Evolutionary conservation across 2,329 filamentous ascomycete genomes (phyloP), one percentile per base, ranked within the genome.

Genomic region (Onygena corvina): DNA sequence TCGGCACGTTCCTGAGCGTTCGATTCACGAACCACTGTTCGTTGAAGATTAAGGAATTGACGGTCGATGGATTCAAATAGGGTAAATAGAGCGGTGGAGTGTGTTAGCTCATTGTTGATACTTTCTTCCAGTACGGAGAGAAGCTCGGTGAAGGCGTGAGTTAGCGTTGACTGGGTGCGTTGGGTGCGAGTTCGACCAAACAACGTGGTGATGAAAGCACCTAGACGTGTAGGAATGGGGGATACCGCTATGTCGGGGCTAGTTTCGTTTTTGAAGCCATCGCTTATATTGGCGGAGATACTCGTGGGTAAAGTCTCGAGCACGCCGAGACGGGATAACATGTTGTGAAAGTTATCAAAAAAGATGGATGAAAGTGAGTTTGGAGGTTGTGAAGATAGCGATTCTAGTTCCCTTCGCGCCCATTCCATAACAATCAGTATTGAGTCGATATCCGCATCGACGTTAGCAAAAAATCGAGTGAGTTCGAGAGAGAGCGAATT

Each of bases 391-490:
- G 73, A 72, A 53, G 80, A 77, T 50, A 92, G 71, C 40, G 81
- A 80, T 52, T 80, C 74, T 11, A 96, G 77, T 64, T 95, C 88
- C 56, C 88, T 81, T 61, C 84, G 84, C 11, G 87, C 86, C 90
- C 90, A 95, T 62, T 94, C 87, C 88, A 96, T 95, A 47, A 93
- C 87, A 53, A 92, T 83, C 30, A 96, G 75, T 57, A 95, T 94
- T 52, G 84, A 83, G 63, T 95, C 90, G 58, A 96, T 84, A 60
- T 95, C 90, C 21, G 87, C 86, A 59, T 95, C 87, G 9, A 96
- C 87, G 56, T 89, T 86, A 47, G 88, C 85, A 64, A 95, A 94
- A 71, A 96, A 95, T 60, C 83, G 82, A 5, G 86, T 94, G 57
- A 95, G 76, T 63, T 94, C 88, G 12, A 88, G 74, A 1, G 87